Percentiles rank a stretch among this genome's conserved stretches.
Conservation (phyloP, 2,329 filamentous ascomycete species). For the Pseudogymnoascus sp. region DNA sequence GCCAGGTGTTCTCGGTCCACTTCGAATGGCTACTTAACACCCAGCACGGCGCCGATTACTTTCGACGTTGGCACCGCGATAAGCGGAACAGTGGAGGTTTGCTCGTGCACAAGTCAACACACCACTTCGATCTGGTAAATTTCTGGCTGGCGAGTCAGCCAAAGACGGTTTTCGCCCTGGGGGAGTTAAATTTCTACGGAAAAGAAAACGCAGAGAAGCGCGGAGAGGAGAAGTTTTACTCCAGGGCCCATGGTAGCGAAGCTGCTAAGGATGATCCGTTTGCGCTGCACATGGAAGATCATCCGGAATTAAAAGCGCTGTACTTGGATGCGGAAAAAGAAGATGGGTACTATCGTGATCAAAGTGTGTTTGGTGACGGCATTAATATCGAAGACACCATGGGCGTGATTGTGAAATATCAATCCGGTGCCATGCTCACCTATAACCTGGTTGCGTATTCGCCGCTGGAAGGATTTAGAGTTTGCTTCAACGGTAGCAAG, state of each 20-base stretch:
- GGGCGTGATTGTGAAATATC: constrained; percentile 50
- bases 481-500: constrained; percentile 49
- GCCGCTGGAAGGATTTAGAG: constrained; percentile 53
- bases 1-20: constrained; percentile 48
- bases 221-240: constrained; percentile 44
- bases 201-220: constrained; percentile 51
- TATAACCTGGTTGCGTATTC: constrained; percentile 54
- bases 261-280: constrained; percentile 48
- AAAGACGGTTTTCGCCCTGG: constrained; percentile 48
- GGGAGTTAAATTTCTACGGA: constrained; percentile 52
- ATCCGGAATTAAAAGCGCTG: constrained; percentile 47
- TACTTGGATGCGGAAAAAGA: constrained; percentile 57
- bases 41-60: constrained; percentile 53
- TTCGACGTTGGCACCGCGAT: constrained; percentile 56
- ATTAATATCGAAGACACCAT: constrained; percentile 59
- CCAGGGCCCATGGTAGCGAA: constrained; percentile 42
- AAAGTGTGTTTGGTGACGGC: constrained; percentile 54
- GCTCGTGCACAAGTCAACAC: constrained; percentile 54
- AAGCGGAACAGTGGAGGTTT: constrained; percentile 52
- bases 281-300: constrained; percentile 45
- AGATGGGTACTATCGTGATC: constrained; percentile 53
- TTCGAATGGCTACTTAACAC: constrained; percentile 59
- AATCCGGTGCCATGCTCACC: constrained; percentile 48
- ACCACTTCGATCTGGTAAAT: constrained; percentile 56
- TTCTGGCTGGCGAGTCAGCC: constrained; percentile 53